Evolutionary conservation across 1,284 basidiomycete genomes (phyloP).

Genomic region (Ustilago loliicola): DNA sequence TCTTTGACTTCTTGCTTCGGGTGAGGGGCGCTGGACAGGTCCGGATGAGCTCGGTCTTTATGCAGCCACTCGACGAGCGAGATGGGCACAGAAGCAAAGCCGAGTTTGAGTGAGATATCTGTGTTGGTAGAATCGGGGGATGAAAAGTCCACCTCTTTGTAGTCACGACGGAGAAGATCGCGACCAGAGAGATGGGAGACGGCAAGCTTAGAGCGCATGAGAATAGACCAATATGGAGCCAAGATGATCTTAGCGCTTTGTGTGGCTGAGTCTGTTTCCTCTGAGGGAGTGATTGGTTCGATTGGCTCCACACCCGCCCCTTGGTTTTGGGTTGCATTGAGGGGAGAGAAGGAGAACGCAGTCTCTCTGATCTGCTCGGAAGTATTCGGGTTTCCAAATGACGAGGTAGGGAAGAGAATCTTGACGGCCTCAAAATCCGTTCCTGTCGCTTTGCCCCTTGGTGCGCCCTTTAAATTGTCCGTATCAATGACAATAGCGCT

Average conservation of each 20-base stretch:
- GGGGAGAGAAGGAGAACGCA: constrained; percentile 32
- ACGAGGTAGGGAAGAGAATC: constrained; percentile 51
- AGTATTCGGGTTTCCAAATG: constrained; percentile 40
- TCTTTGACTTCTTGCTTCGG: constrained; percentile 37
- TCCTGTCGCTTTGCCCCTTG: constrained; percentile 56
- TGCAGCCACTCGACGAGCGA: constrained; percentile 58
- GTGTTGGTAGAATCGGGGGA: neutral
- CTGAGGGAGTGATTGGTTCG: constrained; percentile 35
- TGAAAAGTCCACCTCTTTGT: constrained; percentile 76
- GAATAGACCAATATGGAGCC: constrained; percentile 73
- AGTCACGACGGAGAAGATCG: constrained; percentile 89
- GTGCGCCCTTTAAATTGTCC: constrained; percentile 60
- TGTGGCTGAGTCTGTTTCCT: constrained; percentile 38
- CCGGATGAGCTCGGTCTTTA: constrained; percentile 31
- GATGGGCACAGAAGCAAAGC: constrained; percentile 57
- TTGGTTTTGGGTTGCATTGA: constrained; percentile 8
- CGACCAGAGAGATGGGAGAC: constrained; percentile 79
- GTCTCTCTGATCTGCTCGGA: constrained; percentile 26
- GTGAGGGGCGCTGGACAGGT: constrained; percentile 20
- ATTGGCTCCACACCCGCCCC: constrained; percentile 23
- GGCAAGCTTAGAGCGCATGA: constrained; percentile 78
- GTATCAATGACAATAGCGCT: constrained; percentile 72
- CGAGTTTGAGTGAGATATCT: constrained; percentile 38
- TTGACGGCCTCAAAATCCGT: constrained; percentile 54
- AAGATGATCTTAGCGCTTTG: constrained; percentile 53